Conservation (phyloP, 805 yeast species). For the Saccharomycodes ludwigii region DNA sequence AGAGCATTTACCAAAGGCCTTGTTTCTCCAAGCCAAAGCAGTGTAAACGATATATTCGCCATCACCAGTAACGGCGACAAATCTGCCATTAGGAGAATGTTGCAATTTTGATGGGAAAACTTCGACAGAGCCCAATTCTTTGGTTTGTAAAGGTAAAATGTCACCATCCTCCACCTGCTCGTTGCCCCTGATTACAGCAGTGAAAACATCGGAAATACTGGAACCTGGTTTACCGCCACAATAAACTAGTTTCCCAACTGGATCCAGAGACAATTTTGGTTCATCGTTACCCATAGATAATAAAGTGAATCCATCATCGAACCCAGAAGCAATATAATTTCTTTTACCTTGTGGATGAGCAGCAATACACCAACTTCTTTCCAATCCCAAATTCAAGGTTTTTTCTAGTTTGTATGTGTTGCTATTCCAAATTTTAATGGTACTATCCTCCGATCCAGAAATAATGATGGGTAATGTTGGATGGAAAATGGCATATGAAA, state of each 20-base stretch:
- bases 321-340: constrained; percentile 81
- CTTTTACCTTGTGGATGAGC: constrained; percentile 51
- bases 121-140: constrained; percentile 91
- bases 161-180: constrained; percentile 74
- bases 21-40: constrained; percentile 96
- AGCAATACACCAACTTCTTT: constrained; percentile 93
- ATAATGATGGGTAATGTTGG: constrained; percentile 92
- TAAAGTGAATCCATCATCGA: constrained; percentile 88
- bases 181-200: constrained; percentile 62
- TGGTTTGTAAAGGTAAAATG: constrained; percentile 58
- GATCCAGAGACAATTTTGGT: constrained; percentile 88
- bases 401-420: constrained; percentile 89
- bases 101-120: constrained; percentile 75
- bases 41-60: constrained; percentile 95
- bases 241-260: constrained; percentile 84
- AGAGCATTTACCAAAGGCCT: constrained; percentile 77
- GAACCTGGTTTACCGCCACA: constrained; percentile 56
- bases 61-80: constrained; percentile 94
- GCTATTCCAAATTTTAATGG: constrained; percentile 89
- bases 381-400: constrained; percentile 80
- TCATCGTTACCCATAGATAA: constrained; percentile 86
- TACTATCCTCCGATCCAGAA: constrained; percentile 95
- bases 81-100: constrained; percentile 96
- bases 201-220: constrained; percentile 53
- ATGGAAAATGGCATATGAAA: constrained; percentile 94